Evolutionary conservation across 192 early-diverging fungal genomes (phyloP).

Genomic region (Podila epicladia): DNA sequence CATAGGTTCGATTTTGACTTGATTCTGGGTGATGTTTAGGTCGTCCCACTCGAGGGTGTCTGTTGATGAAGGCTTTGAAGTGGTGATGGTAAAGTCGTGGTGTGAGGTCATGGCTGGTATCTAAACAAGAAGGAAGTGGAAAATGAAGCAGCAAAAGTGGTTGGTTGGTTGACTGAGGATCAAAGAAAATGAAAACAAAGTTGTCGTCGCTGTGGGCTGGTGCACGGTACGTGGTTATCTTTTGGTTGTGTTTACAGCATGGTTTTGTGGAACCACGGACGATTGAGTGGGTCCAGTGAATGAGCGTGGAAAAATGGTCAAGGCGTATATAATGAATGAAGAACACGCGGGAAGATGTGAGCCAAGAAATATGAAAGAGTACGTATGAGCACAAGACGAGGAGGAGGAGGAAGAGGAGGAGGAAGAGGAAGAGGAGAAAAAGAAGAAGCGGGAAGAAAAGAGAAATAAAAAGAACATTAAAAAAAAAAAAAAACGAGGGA

Average conservation of each 20-base stretch:
- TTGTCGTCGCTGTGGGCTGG: too few relatives aligned
- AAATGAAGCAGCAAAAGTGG: too few relatives aligned
- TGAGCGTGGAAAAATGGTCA: too few relatives aligned
- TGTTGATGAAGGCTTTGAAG: not conserved
- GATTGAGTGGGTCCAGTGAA: too few relatives aligned
- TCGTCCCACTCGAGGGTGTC: slow-evolving; percentile 18
- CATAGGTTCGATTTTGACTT: slow-evolving; percentile 30
- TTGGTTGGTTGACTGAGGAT: too few relatives aligned
- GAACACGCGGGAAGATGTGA: not conserved
- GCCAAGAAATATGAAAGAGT: not conserved
- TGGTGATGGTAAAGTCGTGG: not conserved
- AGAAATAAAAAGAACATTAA: not conserved
- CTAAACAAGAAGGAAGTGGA: too few relatives aligned
- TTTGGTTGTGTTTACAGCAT: too few relatives aligned
- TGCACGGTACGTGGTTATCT: too few relatives aligned
- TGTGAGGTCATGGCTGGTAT: too few relatives aligned
- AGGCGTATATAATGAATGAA: not conserved
- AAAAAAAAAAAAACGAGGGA: not conserved
- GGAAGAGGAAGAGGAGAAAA: too few relatives aligned
- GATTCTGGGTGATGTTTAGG: not conserved
- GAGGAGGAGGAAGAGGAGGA: not conserved
- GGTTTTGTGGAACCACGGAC: too few relatives aligned
- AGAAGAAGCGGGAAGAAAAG: not conserved
- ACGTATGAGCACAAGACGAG: not conserved
- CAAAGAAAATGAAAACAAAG: too few relatives aligned